Base-by-base conservation (phyloP, 257 asterid genomes). In the Nicotiana benthamiana region DNA sequence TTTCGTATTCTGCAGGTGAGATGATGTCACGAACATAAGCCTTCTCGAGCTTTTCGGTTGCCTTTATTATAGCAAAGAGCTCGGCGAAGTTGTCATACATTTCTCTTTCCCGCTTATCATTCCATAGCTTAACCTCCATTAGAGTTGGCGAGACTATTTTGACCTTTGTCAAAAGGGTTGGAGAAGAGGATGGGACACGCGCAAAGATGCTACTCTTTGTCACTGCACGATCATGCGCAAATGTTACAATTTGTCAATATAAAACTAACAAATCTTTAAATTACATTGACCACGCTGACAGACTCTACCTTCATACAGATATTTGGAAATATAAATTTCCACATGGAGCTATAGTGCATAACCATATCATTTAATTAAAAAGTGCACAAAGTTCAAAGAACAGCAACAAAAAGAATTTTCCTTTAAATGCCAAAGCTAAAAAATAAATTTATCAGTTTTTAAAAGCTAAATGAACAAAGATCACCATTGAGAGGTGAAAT, bases 131-230 rank as follows among this genome's bases (percentile, higher is more conserved):
- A 77, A 94, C 99, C 90, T 96, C 98, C 98, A 96, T 96, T 28
- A 36, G 62, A 57, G 51, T 48, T 4, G 62, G 32, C 30, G 48
- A 77, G 22, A 11, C 64, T 22, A 51, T 80, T 43, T 40, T 40
- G 65, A 52, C 75, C 26, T 48, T 32, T 53, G 68, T 75, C 27
- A 60, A 57, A 80, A 79, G 74, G 76, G 83, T 83, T 92, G 98
- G 99, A 94, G 99, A 96, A 96, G 99, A 86, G 92, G 46, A 90
- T 80, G 92, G 99, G 98, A 88, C 98, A 95, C 97, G 98, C 97
- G 96, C 99, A 92, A 81, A 86, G 90, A 86, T 86, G 81, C 80
- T 11, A 86, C 83, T 48, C 78, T 77, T 77, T 28, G 80, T 79
- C 82, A 65, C 92, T 91, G 89, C 87, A 84, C 24, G 82, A 83